Conservation (phyloP, 106 monocot species). For the Acorus calamus region DNA sequence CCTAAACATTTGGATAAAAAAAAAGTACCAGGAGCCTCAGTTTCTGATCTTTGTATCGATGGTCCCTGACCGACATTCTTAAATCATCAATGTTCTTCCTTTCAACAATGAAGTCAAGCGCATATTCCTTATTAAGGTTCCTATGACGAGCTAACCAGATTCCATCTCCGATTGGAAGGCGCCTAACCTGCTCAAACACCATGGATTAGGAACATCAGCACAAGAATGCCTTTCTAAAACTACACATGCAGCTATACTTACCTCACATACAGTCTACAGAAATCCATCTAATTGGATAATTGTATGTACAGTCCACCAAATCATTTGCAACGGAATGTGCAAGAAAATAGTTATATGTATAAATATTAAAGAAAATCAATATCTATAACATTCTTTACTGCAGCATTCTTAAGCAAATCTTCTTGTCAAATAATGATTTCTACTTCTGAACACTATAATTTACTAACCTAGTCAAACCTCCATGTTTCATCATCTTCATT, state of each 20-base stretch:
- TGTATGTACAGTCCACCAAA: too few relatives aligned
- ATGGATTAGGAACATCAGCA: neutral
- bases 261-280: too few relatives aligned
- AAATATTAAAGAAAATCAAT: too few relatives aligned
- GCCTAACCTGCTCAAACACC: conserved; percentile 42
- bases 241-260: neutral
- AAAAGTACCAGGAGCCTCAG: conserved; percentile 58
- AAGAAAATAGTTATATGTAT: too few relatives aligned
- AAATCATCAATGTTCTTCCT: conserved; percentile 91
- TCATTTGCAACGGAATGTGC: too few relatives aligned
- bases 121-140: conserved; percentile 52
- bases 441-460: too few relatives aligned
- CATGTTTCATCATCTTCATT: too few relatives aligned
- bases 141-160: conserved; percentile 76
- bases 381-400: too few relatives aligned
- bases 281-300: too few relatives aligned
- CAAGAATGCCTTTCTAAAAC: neutral
- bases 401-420: too few relatives aligned
- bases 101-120: conserved; percentile 97
- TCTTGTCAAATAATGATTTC: too few relatives aligned
- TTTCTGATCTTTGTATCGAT: conserved; percentile 94
- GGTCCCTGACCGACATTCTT: conserved; percentile 69
- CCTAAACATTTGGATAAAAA: neutral
- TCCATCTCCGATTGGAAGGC: conserved; percentile 89
- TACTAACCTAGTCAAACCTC: too few relatives aligned